Base-by-base conservation (phyloP, 2,329 filamentous ascomycete species). In the Sarocladium brachiariae region DNA sequence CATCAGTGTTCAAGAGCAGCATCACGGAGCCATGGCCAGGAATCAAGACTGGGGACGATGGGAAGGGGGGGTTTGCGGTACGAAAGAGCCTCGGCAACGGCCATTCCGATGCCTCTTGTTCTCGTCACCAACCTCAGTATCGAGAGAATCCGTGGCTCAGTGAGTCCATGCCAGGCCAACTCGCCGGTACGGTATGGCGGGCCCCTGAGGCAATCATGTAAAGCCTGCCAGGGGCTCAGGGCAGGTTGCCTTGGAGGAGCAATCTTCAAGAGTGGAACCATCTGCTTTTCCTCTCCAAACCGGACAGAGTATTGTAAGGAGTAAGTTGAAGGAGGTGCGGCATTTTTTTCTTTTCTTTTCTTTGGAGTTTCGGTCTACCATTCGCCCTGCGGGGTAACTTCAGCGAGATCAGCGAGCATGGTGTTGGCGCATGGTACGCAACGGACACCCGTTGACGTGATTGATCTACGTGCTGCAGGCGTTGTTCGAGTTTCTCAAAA, bases 321-420 rank as follows among this genome's bases (percentile, higher is more conserved):
- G 7, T 30, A 30, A 30, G 27, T 30, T 13, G 27, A 30, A 30
- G 27, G 13, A 30, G 33, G 9, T 7, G 14, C 33, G 33, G 33
- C 9, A 5, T 9, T 11, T 7, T 8, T 21, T 9, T 39, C 9
- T 21, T 19, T 39, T 19, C 37, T 7, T n/a, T 39, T n/a, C 23
- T 43, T 43, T 43, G 39, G 39, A 19, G 39, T 43, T 43, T 25
- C 9, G 39, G 13, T 43, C 9, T 19, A 16, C 10, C 11, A 25
- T 27, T 25, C 21, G 27, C 21, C 7, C 39, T 3, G 11, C 14
- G 3, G 13, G 21, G 27, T 25, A 14, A 19, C 23, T 25, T 43
- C 39, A n/a, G n/a, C 21, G n/a, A 4, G 11, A 23, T 43, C 39
- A 43, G 39, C n/a, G 39, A 14, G 39, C 39, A 43, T 43, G 39